phyloP scores from a whole-genome alignment of 768 basidiomycete species.

The Tulasnella sp. region DNA sequence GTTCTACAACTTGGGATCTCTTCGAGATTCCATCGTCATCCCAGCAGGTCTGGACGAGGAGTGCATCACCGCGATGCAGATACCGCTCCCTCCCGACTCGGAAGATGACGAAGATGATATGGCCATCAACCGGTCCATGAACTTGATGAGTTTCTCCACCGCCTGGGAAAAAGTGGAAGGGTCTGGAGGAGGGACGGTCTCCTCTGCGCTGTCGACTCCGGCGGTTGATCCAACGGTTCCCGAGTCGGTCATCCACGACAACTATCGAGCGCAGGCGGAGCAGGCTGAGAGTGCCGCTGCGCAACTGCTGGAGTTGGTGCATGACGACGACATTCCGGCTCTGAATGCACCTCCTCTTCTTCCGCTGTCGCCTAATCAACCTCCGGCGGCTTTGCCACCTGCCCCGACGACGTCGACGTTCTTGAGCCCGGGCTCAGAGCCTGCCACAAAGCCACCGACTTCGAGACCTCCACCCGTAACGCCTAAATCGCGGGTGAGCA shows the following conservation, averaged over 20 bases:
- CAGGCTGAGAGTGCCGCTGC: constrained; percentile 92
- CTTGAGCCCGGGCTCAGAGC: not conserved
- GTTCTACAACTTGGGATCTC: not conserved
- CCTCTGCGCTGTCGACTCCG: not conserved
- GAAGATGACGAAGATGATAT: constrained; percentile 53
- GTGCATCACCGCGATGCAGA: constrained; percentile 53
- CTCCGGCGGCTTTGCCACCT: constrained; percentile 22
- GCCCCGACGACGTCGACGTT: not conserved
- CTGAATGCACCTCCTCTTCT: constrained; percentile 45
- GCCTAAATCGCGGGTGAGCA: not conserved
- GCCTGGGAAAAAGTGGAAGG: constrained; percentile 44
- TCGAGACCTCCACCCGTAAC: not conserved
- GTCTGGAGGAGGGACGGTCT: not conserved
- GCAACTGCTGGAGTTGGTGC: constrained; percentile 73
- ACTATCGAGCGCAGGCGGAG: constrained; percentile 72
- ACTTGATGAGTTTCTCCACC: constrained; percentile 57
- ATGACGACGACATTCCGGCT: constrained; percentile 46
- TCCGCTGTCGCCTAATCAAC: constrained; percentile 22
- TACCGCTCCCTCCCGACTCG: constrained; percentile 64
- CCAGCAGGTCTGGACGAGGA: constrained; percentile 28
- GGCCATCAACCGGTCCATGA: constrained; percentile 29
- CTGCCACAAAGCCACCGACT: not conserved
- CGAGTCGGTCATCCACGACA: constrained; percentile 64
- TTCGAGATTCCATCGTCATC: constrained; percentile 1
- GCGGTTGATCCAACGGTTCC: constrained; percentile 17